Base-by-base conservation (phyloP, 139 green algal genomes). In the Nannochloris sp. region DNA sequence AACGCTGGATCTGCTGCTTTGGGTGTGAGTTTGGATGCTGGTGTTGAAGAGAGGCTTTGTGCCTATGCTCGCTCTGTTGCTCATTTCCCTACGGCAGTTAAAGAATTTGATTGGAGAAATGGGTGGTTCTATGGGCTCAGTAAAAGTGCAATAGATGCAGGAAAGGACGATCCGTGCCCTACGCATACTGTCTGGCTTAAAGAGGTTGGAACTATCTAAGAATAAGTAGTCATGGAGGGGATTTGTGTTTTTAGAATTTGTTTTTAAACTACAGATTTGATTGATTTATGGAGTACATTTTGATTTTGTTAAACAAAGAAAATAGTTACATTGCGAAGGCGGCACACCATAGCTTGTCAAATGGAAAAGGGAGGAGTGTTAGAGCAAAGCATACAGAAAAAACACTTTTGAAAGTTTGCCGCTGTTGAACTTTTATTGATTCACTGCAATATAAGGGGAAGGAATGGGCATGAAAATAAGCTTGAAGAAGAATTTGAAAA, bases 21-120 rank as follows among this genome's bases (percentile, higher is more conserved):
- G 33, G 87, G 86, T 0, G 72, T 94, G 8, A 42, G 37, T 15
- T 78, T 95, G 29, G 75, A 80, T 15, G 36, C 39, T 15, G 87
- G 84, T 12, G 42, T 84, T 3, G 61, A 61, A 48, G 61, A 67
- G 54, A 79, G 92, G 14, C 82, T 99, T 53, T 68, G 65, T 4
- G 90, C 91, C 3, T 99, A 99, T 71, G 81, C 85, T 0, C 76
- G 86, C 53, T 85, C 74, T n/a, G 94, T 99, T 10, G 83, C 94
- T 4, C 85, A 95, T 70, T 99, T 96, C 65, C 94, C 94, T 3
- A 97, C 89, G 8, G 94, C 94, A 5, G 81, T 99, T 25, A 99
- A 99, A 72, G 94, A 99, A 83, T 96, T 98, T 73, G 60, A 84
- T 23, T 99, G 92, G 94, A 76, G 94, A 42, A 99, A 99, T 70